Conservation (phyloP, 192 early-diverging fungal species). For the Coemansia guatemalensis region DNA sequence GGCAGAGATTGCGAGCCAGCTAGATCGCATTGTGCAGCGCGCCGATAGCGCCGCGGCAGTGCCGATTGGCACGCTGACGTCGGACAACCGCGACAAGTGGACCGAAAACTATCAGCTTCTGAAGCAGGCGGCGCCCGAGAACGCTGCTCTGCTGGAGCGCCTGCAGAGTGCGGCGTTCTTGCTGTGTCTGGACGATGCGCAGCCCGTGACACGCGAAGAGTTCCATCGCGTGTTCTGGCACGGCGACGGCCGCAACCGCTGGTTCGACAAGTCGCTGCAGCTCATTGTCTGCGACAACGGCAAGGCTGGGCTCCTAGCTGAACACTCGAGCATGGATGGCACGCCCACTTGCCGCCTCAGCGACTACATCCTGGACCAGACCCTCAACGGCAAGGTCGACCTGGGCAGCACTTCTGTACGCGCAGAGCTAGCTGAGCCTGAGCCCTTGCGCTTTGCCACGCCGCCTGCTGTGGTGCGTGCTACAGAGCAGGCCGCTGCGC, state of each 20-base stretch:
- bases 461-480: conserved; percentile 59
- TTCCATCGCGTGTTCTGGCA: conserved; percentile 89
- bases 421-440: conserved; percentile 62
- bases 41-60: conserved; percentile 70
- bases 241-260: conserved; percentile 95
- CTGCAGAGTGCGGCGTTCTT: conserved; percentile 88
- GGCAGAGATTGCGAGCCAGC: conserved; percentile 79
- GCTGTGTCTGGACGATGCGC: conserved; percentile 86
- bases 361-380: conserved; percentile 69
- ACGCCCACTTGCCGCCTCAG: conserved; percentile 86
- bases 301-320: conserved; percentile 92
- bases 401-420: conserved; percentile 63
- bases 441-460: conserved; percentile 71
- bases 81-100: conserved; percentile 96
- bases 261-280: conserved; percentile 96
- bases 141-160: conserved; percentile 70
- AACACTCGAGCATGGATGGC: conserved; percentile 95
- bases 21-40: conserved; percentile 62
- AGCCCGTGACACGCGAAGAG: conserved; percentile 88
- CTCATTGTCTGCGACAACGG: conserved; percentile 98
- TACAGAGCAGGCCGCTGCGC: conserved; percentile 66
- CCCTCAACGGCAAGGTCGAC: conserved; percentile 65
- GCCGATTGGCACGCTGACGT: conserved; percentile 83
- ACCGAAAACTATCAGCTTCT: conserved; percentile 75
- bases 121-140: conserved; percentile 62